These are phyloP conservation scores for Tolypocladium endophyticum DNA, from an alignment of 2,329 filamentous ascomycete species.

Conservation along the genomic window DNA sequence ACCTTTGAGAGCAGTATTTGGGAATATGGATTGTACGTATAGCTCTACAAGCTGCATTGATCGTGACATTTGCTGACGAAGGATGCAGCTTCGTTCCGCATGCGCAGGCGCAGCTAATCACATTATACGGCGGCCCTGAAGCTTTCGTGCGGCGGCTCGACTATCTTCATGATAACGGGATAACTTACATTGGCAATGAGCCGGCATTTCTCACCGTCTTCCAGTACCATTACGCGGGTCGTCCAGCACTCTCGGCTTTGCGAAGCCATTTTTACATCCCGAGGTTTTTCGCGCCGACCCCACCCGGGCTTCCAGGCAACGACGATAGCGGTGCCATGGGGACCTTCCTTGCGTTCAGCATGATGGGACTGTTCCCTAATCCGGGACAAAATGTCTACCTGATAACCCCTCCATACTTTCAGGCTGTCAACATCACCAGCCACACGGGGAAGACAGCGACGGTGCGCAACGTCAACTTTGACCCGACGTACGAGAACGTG, in stretches of 20 bases:
- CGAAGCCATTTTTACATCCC: constrained; percentile 58
- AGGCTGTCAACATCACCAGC: constrained; percentile 46
- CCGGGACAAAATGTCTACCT: constrained; percentile 60
- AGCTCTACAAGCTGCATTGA: not conserved
- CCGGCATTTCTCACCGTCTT: constrained; percentile 53
- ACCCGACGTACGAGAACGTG: constrained; percentile 43
- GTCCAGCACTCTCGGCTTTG: constrained; percentile 42
- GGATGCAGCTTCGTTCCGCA: constrained; percentile 39
- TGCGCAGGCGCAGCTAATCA: constrained; percentile 42
- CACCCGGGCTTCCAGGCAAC: constrained; percentile 56
- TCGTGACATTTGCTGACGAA: not conserved
- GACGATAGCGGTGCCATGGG: constrained; percentile 65
- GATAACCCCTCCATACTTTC: constrained; percentile 60
- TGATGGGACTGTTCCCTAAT: constrained; percentile 63
- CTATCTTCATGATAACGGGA: constrained; percentile 52
- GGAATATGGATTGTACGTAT: constrained; percentile 58
- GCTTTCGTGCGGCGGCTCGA: constrained; percentile 48
- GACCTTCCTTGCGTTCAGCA: constrained; percentile 51
- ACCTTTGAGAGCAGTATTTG: constrained; percentile 64
- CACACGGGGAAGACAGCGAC: constrained; percentile 50
- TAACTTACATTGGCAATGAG: constrained; percentile 57
- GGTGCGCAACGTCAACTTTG: constrained; percentile 51
- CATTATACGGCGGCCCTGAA: constrained; percentile 47
- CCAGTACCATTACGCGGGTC: constrained; percentile 59
- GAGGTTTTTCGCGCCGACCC: constrained; percentile 46